These are phyloP conservation scores for Naganishia sp. DNA, from an alignment of 1,284 basidiomycete species.

Conservation along the genomic window DNA sequence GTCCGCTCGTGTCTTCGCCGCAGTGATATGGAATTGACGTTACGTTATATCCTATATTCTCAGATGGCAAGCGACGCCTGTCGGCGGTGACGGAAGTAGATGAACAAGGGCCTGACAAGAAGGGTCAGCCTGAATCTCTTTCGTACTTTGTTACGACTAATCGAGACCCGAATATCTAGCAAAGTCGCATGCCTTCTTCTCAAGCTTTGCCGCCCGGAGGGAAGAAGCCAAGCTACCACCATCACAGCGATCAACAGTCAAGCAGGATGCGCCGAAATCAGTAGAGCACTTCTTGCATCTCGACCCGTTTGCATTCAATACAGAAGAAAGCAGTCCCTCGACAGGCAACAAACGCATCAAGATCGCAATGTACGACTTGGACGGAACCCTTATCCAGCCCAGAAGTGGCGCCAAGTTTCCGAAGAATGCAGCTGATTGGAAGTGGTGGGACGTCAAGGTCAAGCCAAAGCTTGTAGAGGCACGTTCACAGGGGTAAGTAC, in stretches of 20 bases:
- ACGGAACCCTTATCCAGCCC: constrained; percentile 79
- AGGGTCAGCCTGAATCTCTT: neutral
- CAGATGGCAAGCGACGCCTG: constrained; percentile 11
- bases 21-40: neutral
- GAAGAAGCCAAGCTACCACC: constrained; percentile 15
- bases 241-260: constrained; percentile 19
- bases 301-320: constrained; percentile 42
- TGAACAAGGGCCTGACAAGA: constrained; percentile 10
- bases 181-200: constrained; percentile 21
- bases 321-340: neutral
- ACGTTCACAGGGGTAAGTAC: constrained; percentile 62
- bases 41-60: no score
- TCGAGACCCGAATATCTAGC: neutral
- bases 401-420: constrained; percentile 59
- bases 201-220: constrained; percentile 15
- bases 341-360: constrained; percentile 49
- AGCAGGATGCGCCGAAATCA: constrained; percentile 39
- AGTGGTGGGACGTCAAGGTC: constrained; percentile 74
- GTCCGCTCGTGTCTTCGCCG: neutral
- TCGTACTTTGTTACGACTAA: no score
- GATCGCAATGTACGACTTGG: constrained; percentile 80
- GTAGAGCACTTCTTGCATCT: constrained; percentile 48
- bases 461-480: constrained; percentile 65
- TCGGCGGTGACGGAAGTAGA: neutral
- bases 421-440: constrained; percentile 61